Base-by-base conservation (phyloP, 2,329 filamentous ascomycete genomes). In the Nemania sp. region DNA sequence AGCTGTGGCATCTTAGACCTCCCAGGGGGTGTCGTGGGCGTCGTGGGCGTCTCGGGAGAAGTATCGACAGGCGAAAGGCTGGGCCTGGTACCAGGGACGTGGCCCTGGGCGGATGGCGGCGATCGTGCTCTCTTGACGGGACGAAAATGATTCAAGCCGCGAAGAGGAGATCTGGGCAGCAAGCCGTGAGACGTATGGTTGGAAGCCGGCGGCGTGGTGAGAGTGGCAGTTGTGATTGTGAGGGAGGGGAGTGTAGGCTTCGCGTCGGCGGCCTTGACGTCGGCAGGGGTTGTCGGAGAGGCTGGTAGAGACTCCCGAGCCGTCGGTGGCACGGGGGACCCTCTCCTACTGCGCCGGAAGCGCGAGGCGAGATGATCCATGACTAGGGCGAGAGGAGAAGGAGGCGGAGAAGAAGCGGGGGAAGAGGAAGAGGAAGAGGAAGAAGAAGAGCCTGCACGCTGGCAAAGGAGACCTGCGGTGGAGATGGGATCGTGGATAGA, bases 51-150 rank as follows among this genome's bases (percentile, higher is more conserved):
- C 32, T 71, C 72, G 12, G 70, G 66, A 52, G 71, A 68, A 40
- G 73, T 74, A 63, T 79, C 75, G 32, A 40, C 37, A 32, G 77
- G 76, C 54, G 70, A 72, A 39, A 78, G 74, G 59, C 76, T 69
- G 20, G 68, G 64, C 37, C 71, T 67, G 9, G 64, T 64, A 45
- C 63, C 63, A 6, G 71, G 66, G 7, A 63, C 54, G 15, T 66
- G 62, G 21, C 69, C 58, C 20, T 68, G 66, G 17, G 65, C 66
- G 2, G 71, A 62, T 9, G 68, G 64, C 9, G 76, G 76, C 17
- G 81, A 81, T 53, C 77, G 76, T 59, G 79, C 78, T 68, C 81
- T 79, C 72, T 83, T 83, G 55, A 79, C 75, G 55, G 76, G 73
- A 55, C 78, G 77, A 54, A 82, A 74, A 53, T 79, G 65, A 46